Percentiles rank a stretch among this genome's conserved stretches.
These are phyloP conservation scores for Collybiopsis luxurians DNA, from an alignment of 768 basidiomycete species.

Conservation along the genomic window DNA sequence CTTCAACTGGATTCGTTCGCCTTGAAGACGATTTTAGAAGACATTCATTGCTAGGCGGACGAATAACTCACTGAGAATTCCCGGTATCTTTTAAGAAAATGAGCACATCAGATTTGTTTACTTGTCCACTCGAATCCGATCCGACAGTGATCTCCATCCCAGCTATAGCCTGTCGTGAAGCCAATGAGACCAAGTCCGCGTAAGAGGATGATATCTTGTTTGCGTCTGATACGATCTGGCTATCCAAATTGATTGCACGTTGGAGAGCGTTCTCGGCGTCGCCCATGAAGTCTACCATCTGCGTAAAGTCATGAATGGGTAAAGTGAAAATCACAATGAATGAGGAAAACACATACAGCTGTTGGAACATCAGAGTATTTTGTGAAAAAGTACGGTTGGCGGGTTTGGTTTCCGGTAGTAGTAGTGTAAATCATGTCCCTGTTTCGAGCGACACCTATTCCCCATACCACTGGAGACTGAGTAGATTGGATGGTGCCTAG, in stretches of 20 bases:
- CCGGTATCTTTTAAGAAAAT: constrained; percentile 16
- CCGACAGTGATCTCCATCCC: constrained; percentile 14
- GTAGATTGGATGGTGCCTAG: constrained; percentile 9
- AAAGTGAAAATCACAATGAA: neutral
- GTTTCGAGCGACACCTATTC: constrained; percentile 14
- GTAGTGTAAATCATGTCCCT: constrained; percentile 7
- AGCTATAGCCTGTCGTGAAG: constrained; percentile 13
- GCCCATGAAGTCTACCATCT: constrained; percentile 8
- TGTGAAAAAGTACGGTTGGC: constrained; percentile 13
- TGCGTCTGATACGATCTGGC: constrained; percentile 11
- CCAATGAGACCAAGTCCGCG: constrained; percentile 13
- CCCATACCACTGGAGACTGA: constrained; percentile 12
- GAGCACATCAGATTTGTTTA: constrained; percentile 12
- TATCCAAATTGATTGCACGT: constrained; percentile 10
- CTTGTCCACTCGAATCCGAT: neutral
- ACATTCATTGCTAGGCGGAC: no score
- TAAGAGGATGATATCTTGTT: constrained; percentile 10
- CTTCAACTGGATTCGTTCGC: constrained; percentile 14
- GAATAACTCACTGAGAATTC: constrained; percentile 10
- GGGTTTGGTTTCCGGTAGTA: constrained; percentile 5
- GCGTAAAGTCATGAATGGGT: neutral
- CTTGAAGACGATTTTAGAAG: no score
- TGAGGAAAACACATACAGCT: constrained; percentile 8
- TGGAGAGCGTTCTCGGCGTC: constrained; percentile 6
- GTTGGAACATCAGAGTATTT: constrained; percentile 4